phyloP scores from a whole-genome alignment of 352 stramenopile species.

The Globisporangium canariense region DNA sequence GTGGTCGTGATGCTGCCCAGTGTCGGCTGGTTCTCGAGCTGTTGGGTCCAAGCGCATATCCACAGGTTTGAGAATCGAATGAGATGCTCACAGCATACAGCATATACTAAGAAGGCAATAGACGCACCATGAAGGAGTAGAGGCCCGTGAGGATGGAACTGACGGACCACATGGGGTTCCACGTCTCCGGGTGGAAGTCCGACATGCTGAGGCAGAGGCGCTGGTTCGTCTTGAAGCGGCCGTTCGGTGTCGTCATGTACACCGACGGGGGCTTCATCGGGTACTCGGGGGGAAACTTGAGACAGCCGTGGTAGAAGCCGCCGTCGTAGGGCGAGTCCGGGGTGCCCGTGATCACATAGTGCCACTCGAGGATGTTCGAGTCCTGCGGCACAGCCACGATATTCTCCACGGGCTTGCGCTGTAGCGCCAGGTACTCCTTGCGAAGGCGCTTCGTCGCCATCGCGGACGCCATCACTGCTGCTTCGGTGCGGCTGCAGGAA shows the following conservation, averaged over 20 bases:
- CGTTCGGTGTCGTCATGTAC: conserved; percentile 93
- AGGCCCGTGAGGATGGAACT: conserved; percentile 94
- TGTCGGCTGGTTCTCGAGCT: conserved; percentile 81
- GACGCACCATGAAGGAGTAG: conserved; percentile 92
- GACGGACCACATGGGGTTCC: conserved; percentile 97
- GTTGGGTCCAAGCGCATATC: not conserved
- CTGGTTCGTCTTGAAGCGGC: conserved; percentile 94
- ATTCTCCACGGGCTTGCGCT: conserved; percentile 89
- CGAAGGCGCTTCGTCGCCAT: conserved; percentile 89
- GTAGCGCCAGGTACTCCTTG: conserved; percentile 90
- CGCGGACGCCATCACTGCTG: conserved; percentile 53
- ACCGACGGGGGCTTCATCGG: conserved; percentile 95
- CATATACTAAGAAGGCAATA: not conserved
- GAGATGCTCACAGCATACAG: not conserved
- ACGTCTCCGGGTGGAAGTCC: conserved; percentile 94
- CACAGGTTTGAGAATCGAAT: conserved; percentile 9
- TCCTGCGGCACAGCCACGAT: conserved; percentile 89
- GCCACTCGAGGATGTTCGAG: conserved; percentile 95
- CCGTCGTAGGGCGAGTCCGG: conserved; percentile 78
- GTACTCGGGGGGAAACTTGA: conserved; percentile 94
- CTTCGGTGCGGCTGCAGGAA: not conserved
- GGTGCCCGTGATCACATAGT: conserved; percentile 91
- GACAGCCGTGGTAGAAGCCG: conserved; percentile 89
- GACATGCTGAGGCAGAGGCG: conserved; percentile 94
- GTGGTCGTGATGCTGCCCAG: conserved; percentile 88